Conservation (phyloP, 495 filamentous ascomycete genomes). For the Penicillium lagena region DNA sequence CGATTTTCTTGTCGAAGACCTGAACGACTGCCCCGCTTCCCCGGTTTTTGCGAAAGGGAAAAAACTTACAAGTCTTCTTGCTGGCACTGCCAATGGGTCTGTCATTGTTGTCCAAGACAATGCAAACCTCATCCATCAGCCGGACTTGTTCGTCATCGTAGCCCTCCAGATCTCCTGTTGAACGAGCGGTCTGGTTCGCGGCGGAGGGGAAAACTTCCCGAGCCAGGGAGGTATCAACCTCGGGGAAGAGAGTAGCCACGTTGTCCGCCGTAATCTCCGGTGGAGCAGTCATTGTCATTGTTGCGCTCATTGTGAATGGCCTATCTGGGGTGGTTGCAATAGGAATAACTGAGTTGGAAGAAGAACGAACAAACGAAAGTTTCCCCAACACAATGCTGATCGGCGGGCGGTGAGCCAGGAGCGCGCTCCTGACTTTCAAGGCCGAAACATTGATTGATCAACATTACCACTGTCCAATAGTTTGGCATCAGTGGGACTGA, state of each 20-base stretch:
- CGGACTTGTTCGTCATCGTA: conserved; percentile 98
- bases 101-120: conserved; percentile 89
- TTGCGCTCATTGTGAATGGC: conserved; percentile 41
- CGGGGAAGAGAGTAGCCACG: conserved; percentile 84
- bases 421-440: too few relatives aligned
- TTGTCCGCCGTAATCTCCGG: conserved; percentile 71
- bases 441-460: too few relatives aligned
- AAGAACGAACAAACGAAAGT: conserved; percentile 3
- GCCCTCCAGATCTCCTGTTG: conserved; percentile 54
- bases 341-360: background rate
- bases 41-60: background rate
- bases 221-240: conserved; percentile 83
- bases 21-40: conserved; percentile 8
- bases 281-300: conserved; percentile 32
- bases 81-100: conserved; percentile 91
- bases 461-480: too few relatives aligned
- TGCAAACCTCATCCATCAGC: conserved; percentile 99
- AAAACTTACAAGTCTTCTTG: conserved; percentile 88
- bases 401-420: background rate
- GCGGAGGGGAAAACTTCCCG: conserved; percentile 49
- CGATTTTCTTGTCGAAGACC: too few relatives aligned
- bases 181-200: conserved; percentile 19
- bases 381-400: background rate
- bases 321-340: background rate
- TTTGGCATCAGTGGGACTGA: too few relatives aligned